Base-by-base conservation (phyloP, 306 rosid species). In the Crotalaria pallida region DNA sequence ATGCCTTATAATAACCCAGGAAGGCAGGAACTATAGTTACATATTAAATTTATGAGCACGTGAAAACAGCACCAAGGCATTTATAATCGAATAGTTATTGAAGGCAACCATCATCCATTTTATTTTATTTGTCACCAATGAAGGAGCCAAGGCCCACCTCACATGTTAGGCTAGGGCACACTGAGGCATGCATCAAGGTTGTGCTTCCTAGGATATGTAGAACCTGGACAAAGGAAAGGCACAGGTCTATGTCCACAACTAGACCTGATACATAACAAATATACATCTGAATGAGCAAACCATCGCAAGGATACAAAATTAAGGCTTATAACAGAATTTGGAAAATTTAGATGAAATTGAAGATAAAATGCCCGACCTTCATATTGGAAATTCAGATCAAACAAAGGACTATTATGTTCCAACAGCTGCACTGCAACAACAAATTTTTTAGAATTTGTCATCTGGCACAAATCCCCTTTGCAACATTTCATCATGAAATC, bases 391-490 rank as follows among this genome's bases (percentile, higher is more conserved):
- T 17, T 83, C 7, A 43, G 50, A 76, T 53, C 75, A 36, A 24
- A 59, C n/a, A n/a, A n/a, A n/a, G 24, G 45, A 38, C 23, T 22
- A 15, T 18, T 69, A 31, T 52, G 73, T 31, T 65, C 52, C 7
- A 24, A 18, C 53, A 52, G 67, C 59, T 44, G 33, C 64, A 56
- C 24, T 4, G 65, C 63, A 52, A 74, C 55, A 17, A 48, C 12
- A 47, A 62, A 47, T 45, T 24, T 59, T 64, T 79, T 76, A 94
- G 81, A 87, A 90, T 53, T 73, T 89, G 76, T 90, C 98, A 75
- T 94, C 98, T 10, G 97, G 98, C 68, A 84, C 86, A 71, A 88
- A 91, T 52, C 98, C 97, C 82, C 83, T 83, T 76, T 84, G 96
- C 56, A 94, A 82, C 97, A 94, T 90, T 77, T 88, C 96, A 74